A percentile compares a stretch with the other conserved stretches of the same genome.
Evolutionary conservation across 345 rosid genomes (phyloP).

Genomic region (Aquilaria sinensis): DNA sequence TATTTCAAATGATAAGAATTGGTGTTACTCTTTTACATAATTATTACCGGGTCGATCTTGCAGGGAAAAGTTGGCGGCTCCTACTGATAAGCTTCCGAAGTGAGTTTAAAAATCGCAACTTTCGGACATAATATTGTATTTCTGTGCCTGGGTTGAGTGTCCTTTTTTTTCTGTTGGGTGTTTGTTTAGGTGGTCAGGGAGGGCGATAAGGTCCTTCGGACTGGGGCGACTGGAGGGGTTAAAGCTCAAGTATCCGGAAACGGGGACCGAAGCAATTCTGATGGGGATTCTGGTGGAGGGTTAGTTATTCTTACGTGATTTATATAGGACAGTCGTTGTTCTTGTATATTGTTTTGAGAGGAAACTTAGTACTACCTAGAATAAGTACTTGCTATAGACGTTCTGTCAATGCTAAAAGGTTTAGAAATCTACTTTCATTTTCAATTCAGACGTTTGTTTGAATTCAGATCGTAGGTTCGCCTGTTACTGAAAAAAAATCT

Average conservation of each 20-base stretch:
- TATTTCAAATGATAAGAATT: not conserved
- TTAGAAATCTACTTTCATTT: too few relatives aligned
- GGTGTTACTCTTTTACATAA: not conserved
- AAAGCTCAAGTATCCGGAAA: constrained; percentile 79
- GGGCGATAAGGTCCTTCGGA: constrained; percentile 73
- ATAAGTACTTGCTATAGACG: not conserved
- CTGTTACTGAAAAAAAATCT: too few relatives aligned
- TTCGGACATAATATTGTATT: not conserved
- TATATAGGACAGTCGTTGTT: not conserved
- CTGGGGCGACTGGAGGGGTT: constrained; percentile 86
- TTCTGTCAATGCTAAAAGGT: too few relatives aligned
- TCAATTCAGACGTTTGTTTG: not conserved
- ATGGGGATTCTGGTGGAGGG: constrained; percentile 94
- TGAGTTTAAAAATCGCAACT: constrained; percentile 26
- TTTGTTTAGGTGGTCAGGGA: constrained; percentile 81
- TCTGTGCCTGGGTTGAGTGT: not conserved
- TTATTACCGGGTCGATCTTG: constrained; percentile 12
- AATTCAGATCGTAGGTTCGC: not conserved
- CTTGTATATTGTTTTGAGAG: not conserved
- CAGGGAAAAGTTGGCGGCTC: constrained; percentile 50
- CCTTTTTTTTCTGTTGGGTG: constrained; percentile 6
- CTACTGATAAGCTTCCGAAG: constrained; percentile 57
- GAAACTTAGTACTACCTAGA: not conserved
- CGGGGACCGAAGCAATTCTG: constrained; percentile 81
- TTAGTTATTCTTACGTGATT: constrained; percentile 22